phyloP scores from a whole-genome alignment of 2,329 filamentous ascomycete genomes.

The Cercospora sojina region DNA sequence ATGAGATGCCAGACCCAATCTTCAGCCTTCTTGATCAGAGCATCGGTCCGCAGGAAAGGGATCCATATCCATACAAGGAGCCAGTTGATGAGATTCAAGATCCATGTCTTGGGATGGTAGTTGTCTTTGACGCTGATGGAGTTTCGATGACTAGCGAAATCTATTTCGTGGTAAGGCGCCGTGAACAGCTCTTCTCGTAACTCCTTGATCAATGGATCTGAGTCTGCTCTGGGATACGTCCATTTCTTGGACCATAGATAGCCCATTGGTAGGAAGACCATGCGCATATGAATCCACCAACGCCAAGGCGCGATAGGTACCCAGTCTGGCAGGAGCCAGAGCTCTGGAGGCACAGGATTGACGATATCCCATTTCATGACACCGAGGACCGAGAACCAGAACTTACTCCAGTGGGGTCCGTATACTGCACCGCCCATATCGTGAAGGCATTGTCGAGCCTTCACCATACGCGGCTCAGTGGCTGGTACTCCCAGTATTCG shows the following conservation, averaged over 20 bases:
- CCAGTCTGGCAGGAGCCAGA: slow-evolving; percentile 63
- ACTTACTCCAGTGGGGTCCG: slow-evolving; percentile 94
- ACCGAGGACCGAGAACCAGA: slow-evolving; percentile 84
- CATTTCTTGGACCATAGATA: slow-evolving; percentile 84
- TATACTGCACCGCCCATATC: slow-evolving; percentile 80
- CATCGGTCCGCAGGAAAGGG: slow-evolving; percentile 68
- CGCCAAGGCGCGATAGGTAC: slow-evolving; percentile 38
- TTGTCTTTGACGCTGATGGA: slow-evolving; percentile 78
- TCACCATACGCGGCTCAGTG: slow-evolving; percentile 81
- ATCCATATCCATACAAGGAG: slow-evolving; percentile 75
- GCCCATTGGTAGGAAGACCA: slow-evolving; percentile 90
- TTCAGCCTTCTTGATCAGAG: slow-evolving; percentile 69
- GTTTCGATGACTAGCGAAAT: slow-evolving; percentile 77
- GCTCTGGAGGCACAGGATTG: slow-evolving; percentile 87
- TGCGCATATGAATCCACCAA: slow-evolving; percentile 84
- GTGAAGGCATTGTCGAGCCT: slow-evolving; percentile 78
- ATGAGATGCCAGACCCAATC: slow-evolving; percentile 80
- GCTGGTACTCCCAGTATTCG: slow-evolving; percentile 79
- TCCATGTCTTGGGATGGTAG: slow-evolving; percentile 86
- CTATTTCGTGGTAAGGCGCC: slow-evolving; percentile 72
- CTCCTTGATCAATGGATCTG: slow-evolving; percentile 67
- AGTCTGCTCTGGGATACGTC: slow-evolving; percentile 62
- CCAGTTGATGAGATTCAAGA: slow-evolving; percentile 78
- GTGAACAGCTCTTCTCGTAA: slow-evolving; percentile 80
- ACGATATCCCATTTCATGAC: slow-evolving; percentile 87